Conservation (phyloP, 2,329 filamentous ascomycete genomes). For the Curvularia verruculosa region DNA sequence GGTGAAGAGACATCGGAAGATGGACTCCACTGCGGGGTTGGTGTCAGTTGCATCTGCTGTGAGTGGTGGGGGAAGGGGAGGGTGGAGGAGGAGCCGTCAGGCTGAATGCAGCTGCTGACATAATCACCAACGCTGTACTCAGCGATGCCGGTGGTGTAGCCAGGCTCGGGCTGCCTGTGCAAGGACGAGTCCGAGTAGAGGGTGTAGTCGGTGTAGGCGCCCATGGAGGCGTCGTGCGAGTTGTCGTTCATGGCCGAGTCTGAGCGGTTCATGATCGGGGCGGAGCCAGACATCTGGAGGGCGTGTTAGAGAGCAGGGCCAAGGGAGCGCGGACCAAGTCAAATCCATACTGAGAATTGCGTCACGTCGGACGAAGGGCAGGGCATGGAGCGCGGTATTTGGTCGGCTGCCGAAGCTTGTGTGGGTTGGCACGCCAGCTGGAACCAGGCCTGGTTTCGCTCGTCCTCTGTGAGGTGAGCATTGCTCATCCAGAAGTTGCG, state of each 20-base stretch:
- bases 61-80: conserved; percentile 29
- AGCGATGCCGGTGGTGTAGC: conserved; percentile 28
- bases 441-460: conserved; percentile 46
- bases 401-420: conserved; percentile 31
- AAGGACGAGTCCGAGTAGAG: conserved; percentile 37
- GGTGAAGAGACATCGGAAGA: conserved; percentile 46
- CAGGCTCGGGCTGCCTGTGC: conserved; percentile 29
- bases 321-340: conserved; percentile 34
- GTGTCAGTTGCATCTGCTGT: conserved; percentile 41
- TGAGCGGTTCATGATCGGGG: conserved; percentile 43
- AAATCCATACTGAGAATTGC: conserved; percentile 42
- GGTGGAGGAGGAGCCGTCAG: conserved; percentile 29
- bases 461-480: conserved; percentile 41
- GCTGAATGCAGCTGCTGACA: conserved; percentile 40
- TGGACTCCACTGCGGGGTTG: conserved; percentile 40
- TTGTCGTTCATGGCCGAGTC: conserved; percentile 34
- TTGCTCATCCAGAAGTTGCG: conserved; percentile 46
- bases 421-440: conserved; percentile 31
- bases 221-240: conserved; percentile 32
- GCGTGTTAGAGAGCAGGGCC: conserved; percentile 36
- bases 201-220: conserved; percentile 39
- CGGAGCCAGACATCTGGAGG: conserved; percentile 37
- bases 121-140: conserved; percentile 49
- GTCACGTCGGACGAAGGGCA: conserved; percentile 28
- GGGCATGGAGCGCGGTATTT: conserved; percentile 46